phyloP scores from a whole-genome alignment of 495 filamentous ascomycete species.

The Viridothelium virens region DNA sequence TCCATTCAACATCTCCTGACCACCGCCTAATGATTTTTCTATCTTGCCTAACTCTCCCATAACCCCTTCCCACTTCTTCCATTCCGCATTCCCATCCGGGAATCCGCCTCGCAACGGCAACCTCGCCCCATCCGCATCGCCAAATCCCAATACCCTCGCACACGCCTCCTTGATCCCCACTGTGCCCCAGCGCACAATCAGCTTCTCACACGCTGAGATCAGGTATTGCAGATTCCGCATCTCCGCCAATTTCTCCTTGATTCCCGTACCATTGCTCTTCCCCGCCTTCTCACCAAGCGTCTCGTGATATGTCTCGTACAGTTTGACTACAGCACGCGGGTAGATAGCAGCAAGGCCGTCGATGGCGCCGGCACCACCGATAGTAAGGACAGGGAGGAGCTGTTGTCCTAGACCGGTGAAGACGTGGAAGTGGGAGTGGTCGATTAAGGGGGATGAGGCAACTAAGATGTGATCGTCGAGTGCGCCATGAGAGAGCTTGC shows the following conservation, averaged over 20 bases:
- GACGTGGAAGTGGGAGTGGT: constrained; percentile 46
- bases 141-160: constrained; percentile 46
- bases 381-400: constrained; percentile 49
- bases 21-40: background rate
- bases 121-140: constrained; percentile 47
- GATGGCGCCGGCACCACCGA: constrained; percentile 55
- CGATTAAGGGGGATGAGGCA: constrained; percentile 42
- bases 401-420: constrained; percentile 63
- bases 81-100: constrained; percentile 42
- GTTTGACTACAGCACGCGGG: constrained; percentile 49
- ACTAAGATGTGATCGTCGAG: constrained; percentile 55
- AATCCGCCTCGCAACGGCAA: constrained; percentile 48
- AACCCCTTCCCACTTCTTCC: constrained; percentile 39
- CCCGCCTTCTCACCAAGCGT: constrained; percentile 32
- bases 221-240: constrained; percentile 48
- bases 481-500: constrained; percentile 61
- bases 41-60: constrained; percentile 36
- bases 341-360: constrained; percentile 57
- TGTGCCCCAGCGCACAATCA: constrained; percentile 49
- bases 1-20: background rate
- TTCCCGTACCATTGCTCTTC: constrained; percentile 22
- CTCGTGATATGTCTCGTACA: constrained; percentile 42
- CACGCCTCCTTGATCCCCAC: constrained; percentile 58
- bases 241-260: constrained; percentile 28
- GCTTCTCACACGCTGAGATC: constrained; percentile 51